Base-by-base conservation (phyloP, 164 flowering plant species). In the Houttuynia cordata region DNA sequence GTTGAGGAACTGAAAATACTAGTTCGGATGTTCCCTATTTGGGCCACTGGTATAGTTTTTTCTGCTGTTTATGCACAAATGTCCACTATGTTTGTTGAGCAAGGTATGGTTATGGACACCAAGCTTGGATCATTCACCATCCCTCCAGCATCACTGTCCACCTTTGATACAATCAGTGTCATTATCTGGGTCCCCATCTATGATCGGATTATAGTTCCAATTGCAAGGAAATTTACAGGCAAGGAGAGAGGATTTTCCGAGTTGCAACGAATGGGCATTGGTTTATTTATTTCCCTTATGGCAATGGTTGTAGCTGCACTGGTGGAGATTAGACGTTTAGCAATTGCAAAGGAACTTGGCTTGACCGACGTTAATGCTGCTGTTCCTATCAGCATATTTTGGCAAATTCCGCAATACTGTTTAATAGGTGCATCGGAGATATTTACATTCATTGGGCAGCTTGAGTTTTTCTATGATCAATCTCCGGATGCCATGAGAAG, bases 11-110 rank as follows among this genome's bases (percentile, higher is more conserved):
- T 90, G 61, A 90, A 90, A 67, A 87, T 87, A 60, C 69, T 90
- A 70, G 74, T 87, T 56, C 87, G 91, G 39, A 87, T 90, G 97
- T 82, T 90, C 62, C 97, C 97, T 30, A 81, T 90, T 51, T 90
- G 97, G 93, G 92, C 93, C 34, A 81, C 91, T 15, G 86, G 86
- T 20, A 90, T 90, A 58, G 81, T 84, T 51, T 90, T 90, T 64
- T 74, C 92, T 54, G 83, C 93, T 53, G 97, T 87, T 30, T 84
- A 90, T 67, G 87, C 95, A 51, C 92, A 90, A 70, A 84, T 87
- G 90, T 81, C 87, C 10, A 85, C 97, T 21, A 74, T 90, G 88
- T 87, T 85, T 63, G 93, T 90, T 39, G 93, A 81, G 56, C 97
- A 90, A 74, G 97, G 95, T 53, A 79, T 56, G 77, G 67, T 77